phyloP scores from a whole-genome alignment of 2,329 filamentous ascomycete genomes.

The Tothia fuscella region DNA sequence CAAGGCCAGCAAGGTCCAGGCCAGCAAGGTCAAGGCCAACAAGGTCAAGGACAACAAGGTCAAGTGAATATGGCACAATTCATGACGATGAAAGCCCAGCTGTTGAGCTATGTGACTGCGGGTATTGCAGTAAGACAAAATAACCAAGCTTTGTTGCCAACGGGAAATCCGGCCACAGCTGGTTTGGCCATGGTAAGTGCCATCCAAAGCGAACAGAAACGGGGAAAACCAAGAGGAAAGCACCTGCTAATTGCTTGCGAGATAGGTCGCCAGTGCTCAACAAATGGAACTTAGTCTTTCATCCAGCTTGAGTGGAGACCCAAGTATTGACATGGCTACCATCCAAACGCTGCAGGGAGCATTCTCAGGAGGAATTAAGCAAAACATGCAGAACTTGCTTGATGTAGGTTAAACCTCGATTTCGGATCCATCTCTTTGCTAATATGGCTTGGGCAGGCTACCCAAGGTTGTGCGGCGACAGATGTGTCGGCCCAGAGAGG shows the following conservation, averaged over 20 bases:
- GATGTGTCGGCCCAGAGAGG: not conserved
- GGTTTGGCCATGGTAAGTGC: not conserved
- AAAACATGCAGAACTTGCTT: not conserved
- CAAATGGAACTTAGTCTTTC: not conserved
- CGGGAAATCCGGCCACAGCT: not conserved
- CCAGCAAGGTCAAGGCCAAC: too few relatives aligned
- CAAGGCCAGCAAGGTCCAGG: too few relatives aligned
- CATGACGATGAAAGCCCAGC: not conserved
- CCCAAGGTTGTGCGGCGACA: not conserved
- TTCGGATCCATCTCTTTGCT: not conserved
- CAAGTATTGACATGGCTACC: not conserved
- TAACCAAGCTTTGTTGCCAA: not conserved
- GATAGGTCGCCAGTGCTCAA: not conserved
- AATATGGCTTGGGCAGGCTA: too few relatives aligned
- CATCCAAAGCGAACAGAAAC: too few relatives aligned
- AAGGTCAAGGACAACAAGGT: too few relatives aligned
- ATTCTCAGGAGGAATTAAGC: not conserved
- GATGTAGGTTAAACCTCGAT: not conserved
- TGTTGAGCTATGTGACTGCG: not conserved
- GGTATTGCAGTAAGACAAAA: not conserved
- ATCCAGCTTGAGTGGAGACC: slow-evolving; percentile 1
- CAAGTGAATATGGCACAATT: not conserved
- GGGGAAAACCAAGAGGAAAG: too few relatives aligned
- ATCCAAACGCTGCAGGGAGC: not conserved
- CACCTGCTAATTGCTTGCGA: too few relatives aligned